These are phyloP conservation scores for Pugionium dolabratum DNA, from an alignment of 345 rosid genomes.

Conservation along the genomic window DNA sequence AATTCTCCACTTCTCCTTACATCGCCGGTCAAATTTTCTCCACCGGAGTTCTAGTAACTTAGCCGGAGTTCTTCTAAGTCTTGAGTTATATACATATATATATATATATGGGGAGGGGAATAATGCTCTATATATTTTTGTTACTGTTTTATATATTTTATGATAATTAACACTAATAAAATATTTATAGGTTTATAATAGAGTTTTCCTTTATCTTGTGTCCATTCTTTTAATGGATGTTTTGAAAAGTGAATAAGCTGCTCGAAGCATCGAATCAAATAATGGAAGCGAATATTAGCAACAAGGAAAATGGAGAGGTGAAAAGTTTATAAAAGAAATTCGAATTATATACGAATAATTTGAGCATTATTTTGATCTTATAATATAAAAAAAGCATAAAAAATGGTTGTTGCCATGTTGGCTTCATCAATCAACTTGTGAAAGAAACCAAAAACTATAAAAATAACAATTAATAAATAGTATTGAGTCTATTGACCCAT, in stretches of 20 bases:
- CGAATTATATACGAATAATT: conserved; percentile 21
- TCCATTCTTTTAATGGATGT: conserved; percentile 30
- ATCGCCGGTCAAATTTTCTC: conserved; percentile 59
- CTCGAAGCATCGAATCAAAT: conserved; percentile 29
- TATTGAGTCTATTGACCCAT: conserved; percentile 27
- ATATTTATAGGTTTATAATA: conserved; percentile 10
- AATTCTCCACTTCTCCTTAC: conserved; percentile 50
- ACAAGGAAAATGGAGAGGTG: conserved; percentile 11
- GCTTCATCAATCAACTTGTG: conserved; percentile 28
- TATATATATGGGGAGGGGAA: conserved; percentile 23
- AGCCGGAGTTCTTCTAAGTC: conserved; percentile 32
- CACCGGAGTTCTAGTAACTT: conserved; percentile 73
- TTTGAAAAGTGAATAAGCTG: conserved; percentile 26
- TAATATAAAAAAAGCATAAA: neutral
- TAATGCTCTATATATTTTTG: conserved; percentile 1
- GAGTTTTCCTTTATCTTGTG: conserved; percentile 18
- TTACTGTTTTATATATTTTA: conserved; percentile 16
- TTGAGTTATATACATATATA: no score
- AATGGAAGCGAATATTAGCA: conserved; percentile 33
- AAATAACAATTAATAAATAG: conserved; percentile 7
- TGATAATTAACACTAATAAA: conserved; percentile 28
- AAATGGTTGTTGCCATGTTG: conserved; percentile 29
- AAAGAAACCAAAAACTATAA: conserved; percentile 22
- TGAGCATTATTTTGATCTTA: conserved; percentile 6
- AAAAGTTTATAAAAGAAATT: neutral